A percentile compares a stretch with the other conserved stretches of the same genome.
phyloP scores from a whole-genome alignment of 495 filamentous ascomycete genomes.

The Penicillium ucsense region DNA sequence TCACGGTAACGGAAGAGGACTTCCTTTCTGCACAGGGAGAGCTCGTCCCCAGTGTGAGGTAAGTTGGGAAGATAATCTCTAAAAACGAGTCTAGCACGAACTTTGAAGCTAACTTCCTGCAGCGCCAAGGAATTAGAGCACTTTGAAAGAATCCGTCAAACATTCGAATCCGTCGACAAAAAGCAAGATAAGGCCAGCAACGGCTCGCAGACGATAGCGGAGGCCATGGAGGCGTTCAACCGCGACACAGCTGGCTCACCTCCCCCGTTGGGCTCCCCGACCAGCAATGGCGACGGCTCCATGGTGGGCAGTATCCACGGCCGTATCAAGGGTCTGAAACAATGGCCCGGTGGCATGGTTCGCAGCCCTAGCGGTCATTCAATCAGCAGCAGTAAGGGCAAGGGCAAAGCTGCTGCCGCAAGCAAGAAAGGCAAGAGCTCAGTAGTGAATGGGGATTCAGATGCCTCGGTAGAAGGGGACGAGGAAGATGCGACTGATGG shows the following conservation, averaged over 20 bases:
- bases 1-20: slow-evolving; percentile 81
- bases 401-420: slow-evolving; percentile 22
- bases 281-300: slow-evolving; percentile 23
- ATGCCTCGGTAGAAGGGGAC: slow-evolving; percentile 29
- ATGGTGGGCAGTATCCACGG: slow-evolving; percentile 12
- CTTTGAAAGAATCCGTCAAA: slow-evolving; percentile 72
- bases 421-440: slow-evolving; percentile 34
- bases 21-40: slow-evolving; percentile 73
- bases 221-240: slow-evolving; percentile 29
- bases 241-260: slow-evolving; percentile 9
- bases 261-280: slow-evolving; percentile 11
- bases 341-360: slow-evolving; percentile 15
- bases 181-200: slow-evolving; percentile 22
- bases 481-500: slow-evolving; percentile 31
- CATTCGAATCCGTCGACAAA: slow-evolving; percentile 58
- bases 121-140: slow-evolving; percentile 88
- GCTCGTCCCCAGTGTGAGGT: slow-evolving; percentile 81
- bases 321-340: slow-evolving; percentile 24
- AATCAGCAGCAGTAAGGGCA: slow-evolving; percentile 25
- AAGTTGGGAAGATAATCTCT: slow-evolving; percentile 10
- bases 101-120: slow-evolving; percentile 12
- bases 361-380: slow-evolving; percentile 23
- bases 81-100: not conserved
- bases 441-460: slow-evolving; percentile 20
- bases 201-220: slow-evolving; percentile 29